Percentiles rank a stretch among this genome's conserved stretches.
Evolutionary conservation across 2,329 filamentous ascomycete genomes (phyloP).

Genomic region (Pyricularia sp.): DNA sequence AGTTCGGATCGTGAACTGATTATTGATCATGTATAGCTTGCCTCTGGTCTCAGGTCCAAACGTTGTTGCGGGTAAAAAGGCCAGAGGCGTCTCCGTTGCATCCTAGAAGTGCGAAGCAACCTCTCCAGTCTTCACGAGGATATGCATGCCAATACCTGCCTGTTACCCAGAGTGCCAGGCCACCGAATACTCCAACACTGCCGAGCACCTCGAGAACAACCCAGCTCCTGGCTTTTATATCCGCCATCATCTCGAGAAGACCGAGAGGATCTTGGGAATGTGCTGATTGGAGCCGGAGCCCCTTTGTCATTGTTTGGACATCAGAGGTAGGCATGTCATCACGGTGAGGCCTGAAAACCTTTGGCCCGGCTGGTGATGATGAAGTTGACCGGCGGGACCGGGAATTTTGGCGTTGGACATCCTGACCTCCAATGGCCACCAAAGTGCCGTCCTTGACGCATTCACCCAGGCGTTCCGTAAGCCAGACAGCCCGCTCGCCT

Average conservation of each 20-base stretch:
- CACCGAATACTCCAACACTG: slow-evolving; percentile 64
- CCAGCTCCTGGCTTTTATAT: slow-evolving; percentile 55
- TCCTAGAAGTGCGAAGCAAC: not conserved
- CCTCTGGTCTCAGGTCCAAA: not conserved
- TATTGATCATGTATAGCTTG: not conserved
- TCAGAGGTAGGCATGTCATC: not conserved
- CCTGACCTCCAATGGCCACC: slow-evolving; percentile 29
- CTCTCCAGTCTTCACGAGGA: not conserved
- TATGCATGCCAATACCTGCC: slow-evolving; percentile 18
- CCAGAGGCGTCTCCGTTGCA: not conserved
- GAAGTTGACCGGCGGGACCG: not conserved
- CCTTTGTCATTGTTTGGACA: not conserved
- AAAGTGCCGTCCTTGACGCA: slow-evolving; percentile 57
- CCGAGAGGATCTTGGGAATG: slow-evolving; percentile 70
- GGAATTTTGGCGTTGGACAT: not conserved
- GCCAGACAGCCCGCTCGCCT: slow-evolving; percentile 58
- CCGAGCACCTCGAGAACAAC: slow-evolving; percentile 65
- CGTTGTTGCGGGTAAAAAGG: not conserved
- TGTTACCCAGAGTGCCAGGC: slow-evolving; percentile 54
- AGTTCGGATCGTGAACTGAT: not conserved
- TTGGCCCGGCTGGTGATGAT: not conserved
- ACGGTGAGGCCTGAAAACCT: not conserved
- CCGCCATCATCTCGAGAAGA: slow-evolving; percentile 59
- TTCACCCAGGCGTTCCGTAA: slow-evolving; percentile 56
- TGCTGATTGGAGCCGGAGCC: slow-evolving; percentile 11